Conservation (phyloP, 179 eudicot species). For the Silene coronaria region DNA sequence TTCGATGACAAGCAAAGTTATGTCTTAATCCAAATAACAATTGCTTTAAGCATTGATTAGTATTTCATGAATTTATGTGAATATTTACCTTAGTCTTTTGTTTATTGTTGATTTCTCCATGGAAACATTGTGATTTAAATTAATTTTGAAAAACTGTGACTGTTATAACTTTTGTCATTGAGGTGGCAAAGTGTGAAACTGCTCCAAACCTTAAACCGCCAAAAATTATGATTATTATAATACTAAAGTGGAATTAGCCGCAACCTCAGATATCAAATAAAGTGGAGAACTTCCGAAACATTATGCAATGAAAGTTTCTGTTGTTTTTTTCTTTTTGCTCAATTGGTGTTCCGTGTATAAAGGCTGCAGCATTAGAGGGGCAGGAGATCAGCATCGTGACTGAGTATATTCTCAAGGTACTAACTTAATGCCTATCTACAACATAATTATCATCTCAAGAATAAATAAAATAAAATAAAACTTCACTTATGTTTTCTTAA, state of each 20-base stretch:
- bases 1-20: no score
- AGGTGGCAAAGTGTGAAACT: no score
- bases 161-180: no score
- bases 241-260: not conserved
- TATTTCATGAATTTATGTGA: not conserved
- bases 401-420: constrained; percentile 60
- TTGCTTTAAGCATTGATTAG: not conserved
- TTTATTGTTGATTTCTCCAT: not conserved
- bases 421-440: not conserved
- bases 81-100: not conserved
- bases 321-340: not conserved
- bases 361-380: constrained; percentile 45
- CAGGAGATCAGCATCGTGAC: constrained; percentile 48
- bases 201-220: no score
- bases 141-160: no score
- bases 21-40: no score
- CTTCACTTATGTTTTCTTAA: not conserved
- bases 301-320: not conserved
- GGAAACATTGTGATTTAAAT: no score
- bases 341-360: not conserved
- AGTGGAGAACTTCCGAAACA: no score
- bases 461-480: not conserved
- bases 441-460: not conserved
- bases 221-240: no score
- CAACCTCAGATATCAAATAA: no score